A percentile compares a stretch with the other conserved stretches of the same genome.
phyloP scores from a whole-genome alignment of 1,284 basidiomycete genomes.

The Irpex sp. region DNA sequence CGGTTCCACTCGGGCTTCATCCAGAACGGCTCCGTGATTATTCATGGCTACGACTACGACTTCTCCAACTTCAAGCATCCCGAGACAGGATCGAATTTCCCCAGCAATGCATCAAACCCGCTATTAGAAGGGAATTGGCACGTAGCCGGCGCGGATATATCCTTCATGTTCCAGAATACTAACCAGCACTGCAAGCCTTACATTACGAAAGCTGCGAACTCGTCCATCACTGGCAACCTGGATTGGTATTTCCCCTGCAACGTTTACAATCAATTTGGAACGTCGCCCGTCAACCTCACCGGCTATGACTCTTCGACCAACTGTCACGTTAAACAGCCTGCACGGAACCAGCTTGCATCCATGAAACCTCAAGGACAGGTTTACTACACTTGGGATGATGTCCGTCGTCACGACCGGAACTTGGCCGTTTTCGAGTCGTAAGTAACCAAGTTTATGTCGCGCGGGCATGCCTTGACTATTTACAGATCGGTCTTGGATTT shows the following conservation, averaged over 20 bases:
- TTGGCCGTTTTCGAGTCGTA: conserved; percentile 90
- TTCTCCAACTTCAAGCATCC: conserved; percentile 87
- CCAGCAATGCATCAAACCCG: conserved; percentile 76
- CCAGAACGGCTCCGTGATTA: conserved; percentile 80
- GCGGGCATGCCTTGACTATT: conserved; percentile 7
- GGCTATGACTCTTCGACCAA: conserved; percentile 60
- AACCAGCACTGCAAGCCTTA: conserved; percentile 79
- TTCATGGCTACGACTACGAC: conserved; percentile 93
- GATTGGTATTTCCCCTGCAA: conserved; percentile 98
- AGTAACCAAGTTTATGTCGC: conserved; percentile 28
- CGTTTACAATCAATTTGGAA: conserved; percentile 74
- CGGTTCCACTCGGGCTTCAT: conserved; percentile 81
- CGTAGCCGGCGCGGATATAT: conserved; percentile 83
- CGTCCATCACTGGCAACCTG: conserved; percentile 60
- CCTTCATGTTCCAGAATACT: conserved; percentile 92
- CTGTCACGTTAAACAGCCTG: conserved; percentile 68
- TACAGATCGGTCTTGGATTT: conserved; percentile 86
- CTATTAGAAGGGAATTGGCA: conserved; percentile 76
- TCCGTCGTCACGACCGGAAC: conserved; percentile 69
- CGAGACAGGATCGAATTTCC: conserved; percentile 52
- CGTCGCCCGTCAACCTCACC: conserved; percentile 59
- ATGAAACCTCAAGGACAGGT: conserved; percentile 76
- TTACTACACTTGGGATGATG: conserved; percentile 90
- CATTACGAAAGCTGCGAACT: conserved; percentile 70
- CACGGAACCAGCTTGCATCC: conserved; percentile 46